Evolutionary conservation across 1,284 basidiomycete species (phyloP), one percentile per base, ranked within the genome.

Genomic region (Tetrapyrgos nigripes): DNA sequence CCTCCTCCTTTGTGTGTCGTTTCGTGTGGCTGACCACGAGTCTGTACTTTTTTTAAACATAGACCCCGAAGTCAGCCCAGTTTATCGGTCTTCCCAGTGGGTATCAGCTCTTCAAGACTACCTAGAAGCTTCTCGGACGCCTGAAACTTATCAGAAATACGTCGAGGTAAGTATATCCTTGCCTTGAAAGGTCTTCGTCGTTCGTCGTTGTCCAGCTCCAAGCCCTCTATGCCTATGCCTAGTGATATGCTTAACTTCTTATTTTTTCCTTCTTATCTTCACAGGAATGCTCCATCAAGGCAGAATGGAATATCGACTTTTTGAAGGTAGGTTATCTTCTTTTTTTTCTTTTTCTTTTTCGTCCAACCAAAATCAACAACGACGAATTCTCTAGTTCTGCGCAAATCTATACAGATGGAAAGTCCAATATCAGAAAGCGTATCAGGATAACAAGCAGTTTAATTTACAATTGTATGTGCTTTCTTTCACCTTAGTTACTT

Each of bases 401-500:
- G 64, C 61, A 19, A 43, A 49, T 10, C 50, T 83, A 27, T 44
- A 67, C 29, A 31, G 57, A 4, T 82, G 81, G 81, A 75, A 68
- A 54, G 10, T 37, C 17, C 3, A 14, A 0, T 72, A 73, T 46
- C 72, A 14, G 13, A 8, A 0, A 33, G 50, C 6, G 62, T 61
- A 24, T 13, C 43, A 23, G 13, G 5, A 1, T 0, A 60, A 65
- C 45, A 73, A 69, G 60, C 28, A 4, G 0, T 2, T 1, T 3
- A 82, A 83, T 53, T 58, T 69, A 31, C 2, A 1, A 1, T 67
- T 70, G 81, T 79, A 55, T 61, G 75, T 62, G 21, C 27, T 33
- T 24, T 2, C 11, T 21, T 23, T 50, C 24, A n/a, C n/a, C n/a
- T n/a, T n/a, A n/a, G n/a, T n/a, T n/a, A n/a, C n/a, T n/a, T n/a